Evolutionary conservation across 305 asterid genomes (phyloP).

Genomic region (Rubia balearica): DNA sequence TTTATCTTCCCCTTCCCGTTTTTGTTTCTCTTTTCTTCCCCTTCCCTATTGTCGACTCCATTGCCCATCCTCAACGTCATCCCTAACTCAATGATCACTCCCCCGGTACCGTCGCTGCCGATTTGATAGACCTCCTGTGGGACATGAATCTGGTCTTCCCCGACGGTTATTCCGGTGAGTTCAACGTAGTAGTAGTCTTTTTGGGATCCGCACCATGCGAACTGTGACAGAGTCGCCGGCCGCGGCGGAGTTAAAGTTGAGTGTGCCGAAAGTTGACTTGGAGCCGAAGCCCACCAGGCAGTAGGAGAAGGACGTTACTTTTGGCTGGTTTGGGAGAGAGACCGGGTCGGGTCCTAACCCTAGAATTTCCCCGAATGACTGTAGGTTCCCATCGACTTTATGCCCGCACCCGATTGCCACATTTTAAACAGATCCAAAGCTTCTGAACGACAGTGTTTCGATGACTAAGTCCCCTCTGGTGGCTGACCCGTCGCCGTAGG

Average conservation of each 20-base stretch:
- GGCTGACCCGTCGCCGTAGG: no score
- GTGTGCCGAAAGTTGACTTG: constrained; percentile 44
- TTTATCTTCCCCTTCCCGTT: no score
- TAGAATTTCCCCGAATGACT: constrained; percentile 50
- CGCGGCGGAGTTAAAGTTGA: constrained; percentile 56
- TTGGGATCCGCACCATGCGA: constrained; percentile 39
- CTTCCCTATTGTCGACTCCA: no score
- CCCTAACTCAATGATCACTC: no score
- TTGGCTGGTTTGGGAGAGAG: constrained; percentile 55
- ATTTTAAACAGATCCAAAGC: constrained; percentile 36
- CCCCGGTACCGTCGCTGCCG: no score
- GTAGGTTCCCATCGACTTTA: constrained; percentile 50
- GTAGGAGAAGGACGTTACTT: constrained; percentile 69
- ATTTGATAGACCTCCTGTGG: no score
- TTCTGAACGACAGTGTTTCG: not conserved
- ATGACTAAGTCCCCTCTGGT: not conserved
- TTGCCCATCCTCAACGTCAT: no score
- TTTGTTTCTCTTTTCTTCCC: no score
- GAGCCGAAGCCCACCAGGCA: constrained; percentile 69
- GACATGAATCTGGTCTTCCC: no score
- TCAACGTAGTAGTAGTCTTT: no score
- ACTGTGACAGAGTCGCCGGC: constrained; percentile 58
- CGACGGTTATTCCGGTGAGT: no score
- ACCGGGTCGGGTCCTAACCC: constrained; percentile 63
- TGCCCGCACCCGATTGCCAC: no score